Conservation (phyloP, 345 rosid species). For the Citrus unshiu region DNA sequence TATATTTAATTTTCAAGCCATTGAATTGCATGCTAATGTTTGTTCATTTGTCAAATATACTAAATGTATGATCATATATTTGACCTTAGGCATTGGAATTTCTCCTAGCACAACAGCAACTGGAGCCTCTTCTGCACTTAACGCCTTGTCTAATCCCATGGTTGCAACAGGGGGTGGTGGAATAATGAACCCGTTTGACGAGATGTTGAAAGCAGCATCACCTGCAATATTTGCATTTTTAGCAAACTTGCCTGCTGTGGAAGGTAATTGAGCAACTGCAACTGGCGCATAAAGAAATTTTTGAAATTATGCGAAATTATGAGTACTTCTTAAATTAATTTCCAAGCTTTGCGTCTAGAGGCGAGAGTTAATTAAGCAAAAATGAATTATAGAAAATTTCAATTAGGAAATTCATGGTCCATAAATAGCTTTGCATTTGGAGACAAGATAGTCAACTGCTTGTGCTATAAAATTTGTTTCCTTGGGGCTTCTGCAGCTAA, state of each 20-base stretch:
- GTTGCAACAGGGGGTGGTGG: slow-evolving; percentile 36
- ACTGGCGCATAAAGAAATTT: not conserved
- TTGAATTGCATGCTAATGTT: not conserved
- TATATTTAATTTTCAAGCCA: not conserved
- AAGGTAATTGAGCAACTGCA: slow-evolving; percentile 38
- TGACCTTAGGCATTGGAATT: slow-evolving; percentile 30
- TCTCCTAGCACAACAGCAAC: slow-evolving; percentile 34
- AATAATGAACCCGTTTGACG: slow-evolving; percentile 47
- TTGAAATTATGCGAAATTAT: not conserved
- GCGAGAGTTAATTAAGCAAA: not conserved
- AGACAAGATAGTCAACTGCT: not conserved
- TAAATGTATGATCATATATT: slow-evolving; percentile 6
- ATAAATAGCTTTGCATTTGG: not conserved
- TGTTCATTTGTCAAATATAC: not conserved
- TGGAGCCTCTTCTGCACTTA: slow-evolving; percentile 37
- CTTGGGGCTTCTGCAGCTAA: not conserved
- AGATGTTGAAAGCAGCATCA: slow-evolving; percentile 75
- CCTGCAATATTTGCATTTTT: slow-evolving; percentile 69
- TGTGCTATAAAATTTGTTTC: not conserved
- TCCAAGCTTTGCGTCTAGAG: not conserved
- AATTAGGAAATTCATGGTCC: not conserved
- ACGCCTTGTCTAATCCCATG: slow-evolving; percentile 36
- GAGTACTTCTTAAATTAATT: not conserved
- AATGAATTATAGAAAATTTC: not conserved
- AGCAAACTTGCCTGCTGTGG: slow-evolving; percentile 68